These are phyloP conservation scores for Lanzia echinophila DNA, from an alignment of 2,329 filamentous ascomycete genomes.

Conservation along the genomic window DNA sequence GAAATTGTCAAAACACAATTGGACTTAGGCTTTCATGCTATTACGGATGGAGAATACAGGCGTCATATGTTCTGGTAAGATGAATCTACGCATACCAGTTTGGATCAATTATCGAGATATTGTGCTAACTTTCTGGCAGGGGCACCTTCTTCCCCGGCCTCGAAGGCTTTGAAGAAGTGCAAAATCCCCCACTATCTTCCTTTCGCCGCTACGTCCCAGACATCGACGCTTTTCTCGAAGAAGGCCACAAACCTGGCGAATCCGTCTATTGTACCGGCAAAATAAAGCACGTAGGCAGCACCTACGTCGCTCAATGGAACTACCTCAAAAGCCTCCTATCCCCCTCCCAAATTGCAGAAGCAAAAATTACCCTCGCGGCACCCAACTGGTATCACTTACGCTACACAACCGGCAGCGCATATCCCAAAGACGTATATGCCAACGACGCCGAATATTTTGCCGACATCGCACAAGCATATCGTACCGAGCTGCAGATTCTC, in stretches of 20 bases:
- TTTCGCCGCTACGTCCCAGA: slow-evolving; percentile 36
- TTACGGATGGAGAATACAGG: slow-evolving; percentile 52
- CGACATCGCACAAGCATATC: slow-evolving; percentile 48
- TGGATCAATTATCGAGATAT: too few relatives aligned
- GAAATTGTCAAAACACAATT: slow-evolving; percentile 53
- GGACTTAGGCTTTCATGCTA: slow-evolving; percentile 48
- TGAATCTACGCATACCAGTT: too few relatives aligned
- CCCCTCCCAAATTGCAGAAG: slow-evolving; percentile 53
- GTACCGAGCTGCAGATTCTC: slow-evolving; percentile 44
- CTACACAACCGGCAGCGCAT: slow-evolving; percentile 46
- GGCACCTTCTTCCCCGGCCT: slow-evolving; percentile 26
- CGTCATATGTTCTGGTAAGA: slow-evolving; percentile 24
- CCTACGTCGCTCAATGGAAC: slow-evolving; percentile 49
- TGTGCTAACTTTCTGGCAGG: slow-evolving; percentile 11
- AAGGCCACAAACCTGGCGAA: slow-evolving; percentile 40
- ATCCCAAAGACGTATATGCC: slow-evolving; percentile 42
- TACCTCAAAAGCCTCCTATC: slow-evolving; percentile 53
- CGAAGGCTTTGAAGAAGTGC: slow-evolving; percentile 25
- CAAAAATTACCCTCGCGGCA: slow-evolving; percentile 62
- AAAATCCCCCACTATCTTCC: slow-evolving; percentile 30
- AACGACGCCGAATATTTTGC: slow-evolving; percentile 47
- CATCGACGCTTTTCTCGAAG: slow-evolving; percentile 36
- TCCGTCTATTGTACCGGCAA: slow-evolving; percentile 40
- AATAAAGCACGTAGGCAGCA: slow-evolving; percentile 41
- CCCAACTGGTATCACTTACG: slow-evolving; percentile 66